A percentile compares a stretch with the other conserved stretches of the same genome.
Evolutionary conservation across 1,284 basidiomycete genomes (phyloP).

Genomic region (Rhodofomes roseus): DNA sequence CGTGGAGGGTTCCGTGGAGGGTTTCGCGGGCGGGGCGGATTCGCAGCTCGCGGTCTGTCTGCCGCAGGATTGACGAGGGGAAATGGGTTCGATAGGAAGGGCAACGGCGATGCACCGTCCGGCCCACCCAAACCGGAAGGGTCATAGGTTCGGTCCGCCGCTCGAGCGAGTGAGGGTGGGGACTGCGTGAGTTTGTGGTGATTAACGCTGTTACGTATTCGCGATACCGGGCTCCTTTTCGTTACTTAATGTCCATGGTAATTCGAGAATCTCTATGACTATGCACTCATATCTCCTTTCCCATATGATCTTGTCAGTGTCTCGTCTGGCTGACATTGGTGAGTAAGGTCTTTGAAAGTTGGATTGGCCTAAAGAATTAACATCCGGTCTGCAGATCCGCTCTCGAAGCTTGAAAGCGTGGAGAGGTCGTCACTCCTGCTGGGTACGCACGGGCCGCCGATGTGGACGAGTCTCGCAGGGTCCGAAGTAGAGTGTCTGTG

Average conservation of each 20-base stretch:
- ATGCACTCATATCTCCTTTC: neutral
- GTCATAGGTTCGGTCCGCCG: constrained; percentile 9
- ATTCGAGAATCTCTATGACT: constrained; percentile 2
- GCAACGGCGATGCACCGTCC: constrained; percentile 28
- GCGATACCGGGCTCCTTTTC: neutral
- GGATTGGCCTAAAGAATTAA: neutral
- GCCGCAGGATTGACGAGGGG: constrained; percentile 63
- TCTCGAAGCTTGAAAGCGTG: neutral
- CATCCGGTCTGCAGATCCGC: neutral
- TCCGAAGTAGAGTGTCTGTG: too few species aligned
- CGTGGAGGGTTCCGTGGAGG: constrained; percentile 45
- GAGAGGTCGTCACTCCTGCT: too few species aligned
- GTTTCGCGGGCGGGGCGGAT: constrained; percentile 50
- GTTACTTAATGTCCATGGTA: neutral
- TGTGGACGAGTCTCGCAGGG: too few species aligned
- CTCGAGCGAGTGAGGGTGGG: neutral
- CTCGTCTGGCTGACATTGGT: neutral
- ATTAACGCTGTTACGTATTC: neutral
- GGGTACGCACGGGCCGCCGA: too few species aligned
- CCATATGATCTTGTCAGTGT: neutral
- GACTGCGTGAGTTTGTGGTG: neutral
- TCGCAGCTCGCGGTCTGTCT: constrained; percentile 58
- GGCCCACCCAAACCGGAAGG: constrained; percentile 19
- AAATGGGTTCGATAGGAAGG: constrained; percentile 22
- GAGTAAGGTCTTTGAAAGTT: neutral